Conservation (phyloP, 75 land plant species). For the Sequoia sempervirens region DNA sequence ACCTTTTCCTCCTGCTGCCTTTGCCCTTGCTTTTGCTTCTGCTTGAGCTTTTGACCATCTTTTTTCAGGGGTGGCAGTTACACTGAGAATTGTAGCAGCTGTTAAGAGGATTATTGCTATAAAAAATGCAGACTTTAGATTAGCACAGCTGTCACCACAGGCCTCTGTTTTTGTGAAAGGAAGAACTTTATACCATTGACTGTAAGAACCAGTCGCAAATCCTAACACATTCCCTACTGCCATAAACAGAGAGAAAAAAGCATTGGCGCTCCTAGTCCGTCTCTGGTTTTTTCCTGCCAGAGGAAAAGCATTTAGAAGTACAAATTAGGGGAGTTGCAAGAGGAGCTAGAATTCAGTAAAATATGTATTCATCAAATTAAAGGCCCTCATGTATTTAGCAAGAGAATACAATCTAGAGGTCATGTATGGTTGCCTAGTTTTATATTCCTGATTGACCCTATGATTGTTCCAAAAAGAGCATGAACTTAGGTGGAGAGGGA, state of each 20-base stretch:
- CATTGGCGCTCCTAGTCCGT: constrained; percentile 80
- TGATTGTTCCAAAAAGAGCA: background rate
- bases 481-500: background rate
- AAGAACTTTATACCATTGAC: constrained; percentile 62
- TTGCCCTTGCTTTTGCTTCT: constrained; percentile 20
- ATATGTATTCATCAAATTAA: background rate
- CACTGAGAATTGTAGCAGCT: constrained; percentile 57
- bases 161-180: constrained; percentile 70
- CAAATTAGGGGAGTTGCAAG: background rate
- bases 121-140: constrained; percentile 91
- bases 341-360: background rate
- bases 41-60: constrained; percentile 25
- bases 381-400: background rate
- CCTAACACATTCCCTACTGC: constrained; percentile 92
- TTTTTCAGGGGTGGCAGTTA: constrained; percentile 68
- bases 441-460: background rate
- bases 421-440: background rate
- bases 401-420: background rate
- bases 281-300: constrained; percentile 70
- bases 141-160: constrained; percentile 73
- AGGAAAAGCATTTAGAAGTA: background rate
- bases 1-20: constrained; percentile 3
- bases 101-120: constrained; percentile 52
- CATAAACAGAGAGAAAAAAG: constrained; percentile 90
- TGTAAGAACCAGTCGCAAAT: constrained; percentile 79